A percentile compares a stretch with the other conserved stretches of the same genome.
Evolutionary conservation across 2,329 filamentous ascomycete species (phyloP).

Genomic region (Fonsecaea erecta): DNA sequence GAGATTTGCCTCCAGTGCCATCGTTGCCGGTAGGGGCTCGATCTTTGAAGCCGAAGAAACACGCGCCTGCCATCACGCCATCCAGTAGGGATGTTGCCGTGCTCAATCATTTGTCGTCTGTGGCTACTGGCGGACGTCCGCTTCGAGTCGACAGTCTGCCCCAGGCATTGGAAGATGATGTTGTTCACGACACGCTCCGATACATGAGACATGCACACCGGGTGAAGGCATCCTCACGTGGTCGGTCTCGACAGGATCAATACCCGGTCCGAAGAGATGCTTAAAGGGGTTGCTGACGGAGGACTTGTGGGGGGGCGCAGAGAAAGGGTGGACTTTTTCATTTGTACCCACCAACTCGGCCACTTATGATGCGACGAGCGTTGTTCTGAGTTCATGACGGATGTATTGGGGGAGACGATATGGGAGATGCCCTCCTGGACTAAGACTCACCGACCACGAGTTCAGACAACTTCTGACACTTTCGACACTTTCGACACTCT

Average conservation of each 20-base stretch:
- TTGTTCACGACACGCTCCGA: conserved; percentile 21
- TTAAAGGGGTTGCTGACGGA: neutral
- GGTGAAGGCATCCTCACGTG: conserved; percentile 13
- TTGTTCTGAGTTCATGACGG: neutral
- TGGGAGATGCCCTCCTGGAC: neutral
- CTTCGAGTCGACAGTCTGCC: conserved; percentile 27
- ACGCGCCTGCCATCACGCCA: neutral
- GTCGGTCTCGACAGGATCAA: conserved; percentile 15
- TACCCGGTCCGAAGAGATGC: neutral
- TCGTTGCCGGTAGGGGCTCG: conserved; percentile 9
- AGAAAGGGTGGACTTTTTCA: neutral
- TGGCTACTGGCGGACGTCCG: conserved; percentile 23
- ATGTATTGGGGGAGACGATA: neutral
- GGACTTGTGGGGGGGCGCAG: neutral
- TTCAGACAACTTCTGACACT: neutral
- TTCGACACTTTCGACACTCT: neutral
- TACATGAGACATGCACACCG: conserved; percentile 12
- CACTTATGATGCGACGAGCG: neutral
- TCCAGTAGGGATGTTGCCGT: conserved; percentile 5
- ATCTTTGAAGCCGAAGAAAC: conserved; percentile 15
- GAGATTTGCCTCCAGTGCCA: conserved; percentile 27
- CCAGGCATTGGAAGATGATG: conserved; percentile 21
- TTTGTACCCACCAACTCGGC: neutral
- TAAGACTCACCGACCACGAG: neutral
- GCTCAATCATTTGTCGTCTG: conserved; percentile 14